Evolutionary conservation across 148 eudicot species (phyloP).

Genomic region (Dysphania ambrosioides): DNA sequence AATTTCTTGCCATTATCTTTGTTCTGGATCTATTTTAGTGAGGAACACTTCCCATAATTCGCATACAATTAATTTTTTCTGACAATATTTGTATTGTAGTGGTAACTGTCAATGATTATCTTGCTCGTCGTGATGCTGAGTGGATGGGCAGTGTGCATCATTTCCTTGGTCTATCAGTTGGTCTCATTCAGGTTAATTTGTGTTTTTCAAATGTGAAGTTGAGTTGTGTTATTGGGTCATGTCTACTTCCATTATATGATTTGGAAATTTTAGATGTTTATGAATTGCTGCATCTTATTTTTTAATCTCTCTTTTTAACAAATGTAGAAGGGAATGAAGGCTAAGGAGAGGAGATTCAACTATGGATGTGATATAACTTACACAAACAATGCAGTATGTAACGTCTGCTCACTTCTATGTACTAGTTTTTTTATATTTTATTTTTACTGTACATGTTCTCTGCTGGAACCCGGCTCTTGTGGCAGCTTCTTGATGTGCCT

Average conservation of each 20-base stretch:
- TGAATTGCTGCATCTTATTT: not conserved
- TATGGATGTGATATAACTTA: conserved; percentile 90
- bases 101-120: conserved; percentile 97
- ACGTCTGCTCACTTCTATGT: not conserved
- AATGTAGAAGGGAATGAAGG: conserved; percentile 73
- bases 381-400: conserved; percentile 86
- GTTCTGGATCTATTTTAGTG: not conserved
- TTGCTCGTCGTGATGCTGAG: conserved; percentile 98
- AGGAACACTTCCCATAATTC: not conserved
- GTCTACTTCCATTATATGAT: not conserved
- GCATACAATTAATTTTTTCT: not conserved
- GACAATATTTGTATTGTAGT: conserved; percentile 42
- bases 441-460: not conserved
- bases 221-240: not conserved
- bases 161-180: conserved; percentile 95
- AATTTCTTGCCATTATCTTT: not conserved
- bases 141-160: conserved; percentile 99
- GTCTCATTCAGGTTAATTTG: conserved; percentile 79
- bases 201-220: conserved; percentile 13
- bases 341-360: conserved; percentile 69
- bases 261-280: not conserved
- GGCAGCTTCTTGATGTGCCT: conserved; percentile 11
- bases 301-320: conserved; percentile 14
- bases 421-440: not conserved
- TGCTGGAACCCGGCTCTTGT: conserved; percentile 1